Conservation (phyloP, 179 eudicot genomes). For the Heliamphora pulchella region DNA sequence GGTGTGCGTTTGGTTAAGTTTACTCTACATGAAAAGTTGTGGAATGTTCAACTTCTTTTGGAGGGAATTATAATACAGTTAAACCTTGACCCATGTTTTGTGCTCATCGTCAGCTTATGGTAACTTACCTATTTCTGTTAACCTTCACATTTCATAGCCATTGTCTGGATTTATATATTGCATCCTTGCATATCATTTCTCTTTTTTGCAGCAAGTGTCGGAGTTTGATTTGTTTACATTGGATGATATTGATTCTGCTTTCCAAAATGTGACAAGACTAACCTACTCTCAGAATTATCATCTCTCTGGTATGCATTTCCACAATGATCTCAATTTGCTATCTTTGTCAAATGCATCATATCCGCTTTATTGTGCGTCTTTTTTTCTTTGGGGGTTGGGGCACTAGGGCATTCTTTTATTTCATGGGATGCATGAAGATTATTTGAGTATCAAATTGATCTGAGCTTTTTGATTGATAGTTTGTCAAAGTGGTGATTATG, state of each 20-base stretch:
- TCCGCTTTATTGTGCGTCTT: neutral
- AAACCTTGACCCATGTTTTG: neutral
- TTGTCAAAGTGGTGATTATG: neutral
- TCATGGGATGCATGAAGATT: neutral
- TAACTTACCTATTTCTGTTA: neutral
- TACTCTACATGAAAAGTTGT: neutral
- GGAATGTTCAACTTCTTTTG: neutral
- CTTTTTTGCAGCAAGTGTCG: conserved; percentile 83
- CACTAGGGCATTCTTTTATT: neutral
- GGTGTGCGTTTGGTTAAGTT: neutral
- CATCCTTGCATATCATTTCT: conserved; percentile 16
- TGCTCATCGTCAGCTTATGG: neutral
- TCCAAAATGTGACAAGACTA: conserved; percentile 74
- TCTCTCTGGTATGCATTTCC: conserved; percentile 54
- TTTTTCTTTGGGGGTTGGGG: neutral
- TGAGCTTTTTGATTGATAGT: neutral
- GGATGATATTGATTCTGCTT: conserved; percentile 92
- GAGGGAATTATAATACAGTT: neutral
- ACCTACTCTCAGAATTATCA: conserved; percentile 89
- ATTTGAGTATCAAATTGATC: neutral
- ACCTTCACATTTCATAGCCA: neutral
- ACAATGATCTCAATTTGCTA: neutral
- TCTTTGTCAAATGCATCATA: neutral
- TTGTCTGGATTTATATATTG: neutral
- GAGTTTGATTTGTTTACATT: conserved; percentile 93